These are phyloP conservation scores for Dipteronia sinensis DNA, from an alignment of 345 rosid genomes.

Conservation along the genomic window DNA sequence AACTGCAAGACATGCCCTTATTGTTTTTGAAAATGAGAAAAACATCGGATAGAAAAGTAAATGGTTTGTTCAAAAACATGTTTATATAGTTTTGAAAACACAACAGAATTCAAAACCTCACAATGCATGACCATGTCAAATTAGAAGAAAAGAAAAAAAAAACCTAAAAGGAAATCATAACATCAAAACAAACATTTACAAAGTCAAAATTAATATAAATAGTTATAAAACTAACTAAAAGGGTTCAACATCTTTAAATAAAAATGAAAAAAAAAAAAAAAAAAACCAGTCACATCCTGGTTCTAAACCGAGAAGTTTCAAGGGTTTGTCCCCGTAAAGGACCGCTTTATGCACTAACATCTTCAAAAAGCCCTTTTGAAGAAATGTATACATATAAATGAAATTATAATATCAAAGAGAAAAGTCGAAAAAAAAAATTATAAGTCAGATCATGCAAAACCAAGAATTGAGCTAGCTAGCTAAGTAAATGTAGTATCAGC, in stretches of 20 bases:
- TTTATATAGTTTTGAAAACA: no score
- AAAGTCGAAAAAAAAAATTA: background rate
- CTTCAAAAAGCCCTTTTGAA: constrained; percentile 13
- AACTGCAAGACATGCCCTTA: no score
- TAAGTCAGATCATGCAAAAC: background rate
- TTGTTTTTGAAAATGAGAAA: no score
- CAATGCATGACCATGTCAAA: background rate
- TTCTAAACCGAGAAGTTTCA: background rate
- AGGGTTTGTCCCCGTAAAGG: background rate
- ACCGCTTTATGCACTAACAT: constrained; percentile 7
- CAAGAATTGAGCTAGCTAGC: background rate
- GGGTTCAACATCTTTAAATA: background rate
- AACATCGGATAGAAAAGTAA: no score
- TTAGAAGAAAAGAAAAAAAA: background rate
- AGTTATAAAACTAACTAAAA: background rate
- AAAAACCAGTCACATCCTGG: background rate
- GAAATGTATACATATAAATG: constrained; percentile 16
- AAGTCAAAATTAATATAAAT: background rate
- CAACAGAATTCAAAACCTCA: no score
- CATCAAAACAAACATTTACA: background rate
- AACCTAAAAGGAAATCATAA: no score
- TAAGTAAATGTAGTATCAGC: constrained; percentile 2
- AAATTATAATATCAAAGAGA: background rate
- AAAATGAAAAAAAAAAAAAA: background rate
- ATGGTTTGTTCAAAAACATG: no score